Percentiles rank a stretch among this genome's conserved stretches.
phyloP scores from a whole-genome alignment of 345 rosid species.

The Chamaenerion angustifolium region DNA sequence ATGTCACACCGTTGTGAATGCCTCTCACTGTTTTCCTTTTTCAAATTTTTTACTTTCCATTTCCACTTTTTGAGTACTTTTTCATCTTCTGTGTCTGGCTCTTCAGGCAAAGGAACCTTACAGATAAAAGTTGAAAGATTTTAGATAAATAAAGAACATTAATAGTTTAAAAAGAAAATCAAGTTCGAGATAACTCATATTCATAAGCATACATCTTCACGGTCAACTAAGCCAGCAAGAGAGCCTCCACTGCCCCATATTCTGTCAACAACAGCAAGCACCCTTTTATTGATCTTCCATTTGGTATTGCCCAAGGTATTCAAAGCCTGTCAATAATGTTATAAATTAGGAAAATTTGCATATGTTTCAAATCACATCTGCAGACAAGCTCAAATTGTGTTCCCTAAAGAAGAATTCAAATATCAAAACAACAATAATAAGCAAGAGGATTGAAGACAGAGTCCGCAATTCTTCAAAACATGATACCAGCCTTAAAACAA shows the following conservation, averaged over 20 bases:
- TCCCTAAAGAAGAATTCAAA: background rate
- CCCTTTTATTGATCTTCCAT: constrained; percentile 80
- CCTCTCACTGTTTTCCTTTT: constrained; percentile 71
- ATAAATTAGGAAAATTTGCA: too few species aligned
- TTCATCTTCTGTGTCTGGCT: constrained; percentile 64
- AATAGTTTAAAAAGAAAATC: background rate
- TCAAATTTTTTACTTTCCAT: constrained; percentile 56
- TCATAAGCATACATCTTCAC: constrained; percentile 62
- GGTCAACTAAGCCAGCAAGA: constrained; percentile 68
- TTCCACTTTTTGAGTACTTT: constrained; percentile 60
- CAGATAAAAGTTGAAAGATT: background rate
- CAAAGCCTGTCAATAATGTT: constrained; percentile 42
- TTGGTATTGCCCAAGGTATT: constrained; percentile 91
- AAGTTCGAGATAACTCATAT: constrained; percentile 8
- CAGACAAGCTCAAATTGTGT: too few species aligned
- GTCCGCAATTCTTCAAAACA: background rate
- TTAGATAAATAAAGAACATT: background rate
- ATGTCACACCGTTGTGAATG: constrained; percentile 89
- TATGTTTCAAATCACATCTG: too few species aligned
- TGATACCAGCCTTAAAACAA: background rate
- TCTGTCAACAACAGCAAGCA: constrained; percentile 76
- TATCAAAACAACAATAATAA: background rate
- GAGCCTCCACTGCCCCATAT: constrained; percentile 88
- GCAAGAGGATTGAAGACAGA: background rate
- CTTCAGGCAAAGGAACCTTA: constrained; percentile 63